Conservation (phyloP, 345 rosid genomes). For the Eutrema japonicum region DNA sequence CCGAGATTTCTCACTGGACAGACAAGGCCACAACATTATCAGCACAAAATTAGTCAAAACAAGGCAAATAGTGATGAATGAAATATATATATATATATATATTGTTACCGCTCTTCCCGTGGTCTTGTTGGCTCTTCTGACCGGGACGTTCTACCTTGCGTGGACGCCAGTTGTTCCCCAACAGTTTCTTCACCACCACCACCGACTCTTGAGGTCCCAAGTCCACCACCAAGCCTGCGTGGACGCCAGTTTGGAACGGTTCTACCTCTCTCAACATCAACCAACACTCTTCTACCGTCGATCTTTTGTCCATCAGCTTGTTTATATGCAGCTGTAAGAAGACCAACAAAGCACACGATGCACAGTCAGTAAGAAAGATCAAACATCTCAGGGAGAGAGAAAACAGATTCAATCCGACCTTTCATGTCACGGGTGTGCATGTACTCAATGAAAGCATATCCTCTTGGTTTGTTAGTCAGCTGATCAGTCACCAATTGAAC, state of each 20-base stretch:
- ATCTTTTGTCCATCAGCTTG: conserved; percentile 99
- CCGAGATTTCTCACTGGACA: conserved; percentile 40
- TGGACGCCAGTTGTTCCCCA: conserved; percentile 57
- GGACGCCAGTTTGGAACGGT: conserved; percentile 99
- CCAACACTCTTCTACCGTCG: conserved; percentile 94
- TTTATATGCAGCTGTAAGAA: conserved; percentile 82
- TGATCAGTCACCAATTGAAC: conserved; percentile 73
- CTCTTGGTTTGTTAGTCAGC: conserved; percentile 78
- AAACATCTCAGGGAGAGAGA: neutral
- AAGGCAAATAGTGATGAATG: neutral
- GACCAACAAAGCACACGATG: conserved; percentile 3
- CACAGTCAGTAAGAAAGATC: neutral
- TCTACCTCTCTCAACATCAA: conserved; percentile 95
- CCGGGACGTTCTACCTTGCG: conserved; percentile 57
- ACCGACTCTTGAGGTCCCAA: conserved; percentile 83
- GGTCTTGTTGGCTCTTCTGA: conserved; percentile 74
- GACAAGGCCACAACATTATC: conserved; percentile 11
- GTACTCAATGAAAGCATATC: conserved; percentile 91
- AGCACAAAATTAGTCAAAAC: neutral
- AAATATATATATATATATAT: neutral
- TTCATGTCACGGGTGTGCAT: conserved; percentile 95
- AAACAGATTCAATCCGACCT: conserved; percentile 49
- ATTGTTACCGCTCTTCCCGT: conserved; percentile 69
- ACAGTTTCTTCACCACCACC: conserved; percentile 81
- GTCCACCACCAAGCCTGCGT: conserved; percentile 97